Base-by-base conservation (phyloP, 1,284 basidiomycete species). In the Anthracocystis panici-leucophaei region DNA sequence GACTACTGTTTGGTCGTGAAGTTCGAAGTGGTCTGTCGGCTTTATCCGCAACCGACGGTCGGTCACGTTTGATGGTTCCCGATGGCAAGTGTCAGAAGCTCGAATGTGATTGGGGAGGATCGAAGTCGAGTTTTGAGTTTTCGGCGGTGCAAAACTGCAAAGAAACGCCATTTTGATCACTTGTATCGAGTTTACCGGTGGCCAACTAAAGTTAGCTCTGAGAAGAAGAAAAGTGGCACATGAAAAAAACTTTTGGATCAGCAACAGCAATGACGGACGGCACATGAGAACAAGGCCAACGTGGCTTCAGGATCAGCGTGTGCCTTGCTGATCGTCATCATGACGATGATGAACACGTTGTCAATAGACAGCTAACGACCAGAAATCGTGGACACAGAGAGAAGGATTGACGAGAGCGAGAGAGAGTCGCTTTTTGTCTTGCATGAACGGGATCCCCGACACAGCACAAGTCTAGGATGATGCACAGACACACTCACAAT, bases 391-490 rank as follows among this genome's bases (percentile, higher is more conserved):
- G 23, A 25, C 44, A 25, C 16, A 16, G 23, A 27, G 44, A 21
- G 27, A 27, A 14, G 12, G 11, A 25, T 23, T 25, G 44, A 16
- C 25, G 23, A 42, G 10, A 45, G 44, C n/a, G 12, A 27, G 44
- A 25, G 44, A 45, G 12, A 23, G 3, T 12, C 12, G 5, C 12
- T n/a, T 42, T 42, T 42, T 20, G 41, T 42, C 18, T 16, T 42
- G 41, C 41, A 42, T 42, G 41, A 42, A 42, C 41, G 41, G 41
- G 41, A 20, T 42, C 41, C 41, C 41, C 41, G 41, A 42, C 41
- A n/a, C 41, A 46, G 46, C 35, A 38, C 4, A 38, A 16, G 35
- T 38, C 35, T 38, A 38, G 35, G 35, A 14, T 38, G 35, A 38
- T 38, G 35, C 35, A 38, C 35, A 38, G 12, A 16, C 31, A 33